Conservation (phyloP, 805 yeast species). For the Brettanomyces sp. region DNA sequence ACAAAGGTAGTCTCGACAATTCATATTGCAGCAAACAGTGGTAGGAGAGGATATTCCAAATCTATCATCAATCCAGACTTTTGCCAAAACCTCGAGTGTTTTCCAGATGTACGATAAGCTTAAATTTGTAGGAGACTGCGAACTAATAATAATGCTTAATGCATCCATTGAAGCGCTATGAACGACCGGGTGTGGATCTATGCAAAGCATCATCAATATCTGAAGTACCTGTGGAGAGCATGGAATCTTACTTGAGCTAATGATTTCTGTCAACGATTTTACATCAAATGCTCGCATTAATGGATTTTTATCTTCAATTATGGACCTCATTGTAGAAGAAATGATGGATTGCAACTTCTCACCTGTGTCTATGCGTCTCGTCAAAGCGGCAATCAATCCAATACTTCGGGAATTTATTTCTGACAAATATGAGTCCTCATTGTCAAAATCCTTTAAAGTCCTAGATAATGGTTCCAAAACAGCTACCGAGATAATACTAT, state of each 20-base stretch:
- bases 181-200: conserved; percentile 81
- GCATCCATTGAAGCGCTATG: conserved; percentile 66
- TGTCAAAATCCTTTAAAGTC: conserved; percentile 18
- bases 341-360: conserved; percentile 28
- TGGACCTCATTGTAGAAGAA: conserved; percentile 49
- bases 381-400: conserved; percentile 21
- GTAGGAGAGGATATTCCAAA: conserved; percentile 39
- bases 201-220: conserved; percentile 48
- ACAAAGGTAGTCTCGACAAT: conserved; percentile 29
- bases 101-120: conserved; percentile 29
- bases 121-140: conserved; percentile 29
- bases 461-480: conserved; percentile 19
- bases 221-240: conserved; percentile 41
- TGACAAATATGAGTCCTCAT: conserved; percentile 13
- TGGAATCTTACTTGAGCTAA: conserved; percentile 15
- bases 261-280: conserved; percentile 29
- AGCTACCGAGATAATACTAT: conserved; percentile 13
- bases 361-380: conserved; percentile 16
- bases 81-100: conserved; percentile 31
- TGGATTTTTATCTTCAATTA: conserved; percentile 61
- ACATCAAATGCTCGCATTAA: conserved; percentile 51
- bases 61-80: conserved; percentile 34
- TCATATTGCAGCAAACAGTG: conserved; percentile 39
- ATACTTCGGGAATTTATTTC: conserved; percentile 24
- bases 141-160: conserved; percentile 44